phyloP scores from a whole-genome alignment of 176 grass and related monocot genomes.

The Triticum aestivum region IWGSC_CS_RefSeq_v2.1 NC_057799.1:81446976-81447475 shows the following conservation, averaged over 20 bases:
- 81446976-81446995: conserved; percentile 2
- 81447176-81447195: background rate
- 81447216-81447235: conserved; percentile 15
- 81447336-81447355: background rate
- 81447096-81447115: background rate
- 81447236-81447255: conserved; percentile 22
- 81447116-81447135: conserved; percentile 4
- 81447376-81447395: background rate
- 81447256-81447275: background rate
- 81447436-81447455: background rate
- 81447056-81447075: conserved; percentile 5
- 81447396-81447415: background rate
- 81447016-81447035: background rate
- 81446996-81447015: conserved; percentile 18
- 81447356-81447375: background rate
- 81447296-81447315: conserved; percentile 11
- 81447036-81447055: conserved; percentile 39
- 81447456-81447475: background rate
- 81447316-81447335: background rate
- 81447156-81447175: conserved; percentile 14
- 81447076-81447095: conserved; percentile 29
- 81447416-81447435: background rate
- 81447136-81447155: conserved; percentile 44
- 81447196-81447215: background rate
- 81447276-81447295: conserved; percentile 8